A percentile compares a stretch with the other conserved stretches of the same genome.
Conservation (phyloP, 2,329 filamentous ascomycete species). For the Pseudofabraea citricarpa region DNA sequence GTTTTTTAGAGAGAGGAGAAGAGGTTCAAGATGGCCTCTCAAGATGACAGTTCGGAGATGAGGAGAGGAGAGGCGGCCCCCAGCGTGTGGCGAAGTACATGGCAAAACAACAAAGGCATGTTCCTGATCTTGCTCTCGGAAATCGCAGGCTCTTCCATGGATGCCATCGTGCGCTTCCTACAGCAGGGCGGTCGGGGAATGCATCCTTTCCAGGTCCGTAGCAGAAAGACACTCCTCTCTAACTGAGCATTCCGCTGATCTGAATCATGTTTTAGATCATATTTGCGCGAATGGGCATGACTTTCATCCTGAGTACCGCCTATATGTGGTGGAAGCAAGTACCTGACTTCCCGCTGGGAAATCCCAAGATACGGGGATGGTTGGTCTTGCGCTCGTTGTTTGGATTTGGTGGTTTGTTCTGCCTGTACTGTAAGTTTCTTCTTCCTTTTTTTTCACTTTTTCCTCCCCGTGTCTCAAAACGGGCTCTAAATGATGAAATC, state of each 20-base stretch:
- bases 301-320: slow-evolving; percentile 25
- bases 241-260: not conserved
- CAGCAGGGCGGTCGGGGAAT: slow-evolving; percentile 68
- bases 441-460: too few species aligned
- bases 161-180: slow-evolving; percentile 71
- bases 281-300: slow-evolving; percentile 24
- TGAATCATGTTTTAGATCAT: slow-evolving; percentile 18
- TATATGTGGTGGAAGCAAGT: slow-evolving; percentile 74
- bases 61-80: too few species aligned
- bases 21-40: too few species aligned
- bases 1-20: too few species aligned
- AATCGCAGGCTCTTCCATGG: slow-evolving; percentile 80
- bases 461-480: too few species aligned
- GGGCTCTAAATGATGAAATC: not conserved
- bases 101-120: slow-evolving; percentile 66
- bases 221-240: not conserved
- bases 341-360: slow-evolving; percentile 67
- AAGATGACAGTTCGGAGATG: too few species aligned
- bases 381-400: slow-evolving; percentile 63
- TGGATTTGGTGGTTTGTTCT: slow-evolving; percentile 75
- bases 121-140: slow-evolving; percentile 70
- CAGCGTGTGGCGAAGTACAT: slow-evolving; percentile 34
- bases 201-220: slow-evolving; percentile 73
- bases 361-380: slow-evolving; percentile 58
- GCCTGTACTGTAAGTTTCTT: slow-evolving; percentile 31